phyloP scores from a whole-genome alignment of 169 alveolate species.

The Plasmodium falciparum region DNA sequence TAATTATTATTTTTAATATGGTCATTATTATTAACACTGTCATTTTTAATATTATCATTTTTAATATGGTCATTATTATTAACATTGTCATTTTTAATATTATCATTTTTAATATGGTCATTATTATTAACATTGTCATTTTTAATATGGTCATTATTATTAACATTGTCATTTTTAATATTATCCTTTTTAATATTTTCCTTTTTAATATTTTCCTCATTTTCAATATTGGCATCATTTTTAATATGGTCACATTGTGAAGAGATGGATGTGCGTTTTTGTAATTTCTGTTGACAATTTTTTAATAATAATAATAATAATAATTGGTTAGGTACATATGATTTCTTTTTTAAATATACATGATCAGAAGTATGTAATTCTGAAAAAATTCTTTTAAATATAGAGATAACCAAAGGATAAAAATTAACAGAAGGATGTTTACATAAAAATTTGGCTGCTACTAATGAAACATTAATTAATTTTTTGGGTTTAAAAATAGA shows the following conservation, averaged over 20 bases:
- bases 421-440: constrained; percentile 51
- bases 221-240: not conserved
- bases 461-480: constrained; percentile 37
- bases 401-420: constrained; percentile 51
- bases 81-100: no score
- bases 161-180: not conserved
- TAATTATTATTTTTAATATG: no score
- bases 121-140: not conserved
- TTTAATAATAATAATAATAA: no score
- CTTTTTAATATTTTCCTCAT: not conserved
- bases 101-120: not conserved
- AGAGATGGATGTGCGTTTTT: no score
- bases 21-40: no score
- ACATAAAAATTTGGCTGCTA: constrained; percentile 55
- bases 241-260: no score
- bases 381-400: constrained; percentile 46
- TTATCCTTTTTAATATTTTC: not conserved
- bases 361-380: constrained; percentile 43
- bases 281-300: no score
- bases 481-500: constrained; percentile 49
- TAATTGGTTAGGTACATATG: not conserved
- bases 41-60: not conserved
- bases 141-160: not conserved
- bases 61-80: not conserved
- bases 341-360: constrained; percentile 7